A percentile compares a stretch with the other conserved stretches of the same genome.
These are phyloP conservation scores for Eleusine coracana DNA, from an alignment of 176 grass and related monocot genomes.

Conservation along the genomic window DNA sequence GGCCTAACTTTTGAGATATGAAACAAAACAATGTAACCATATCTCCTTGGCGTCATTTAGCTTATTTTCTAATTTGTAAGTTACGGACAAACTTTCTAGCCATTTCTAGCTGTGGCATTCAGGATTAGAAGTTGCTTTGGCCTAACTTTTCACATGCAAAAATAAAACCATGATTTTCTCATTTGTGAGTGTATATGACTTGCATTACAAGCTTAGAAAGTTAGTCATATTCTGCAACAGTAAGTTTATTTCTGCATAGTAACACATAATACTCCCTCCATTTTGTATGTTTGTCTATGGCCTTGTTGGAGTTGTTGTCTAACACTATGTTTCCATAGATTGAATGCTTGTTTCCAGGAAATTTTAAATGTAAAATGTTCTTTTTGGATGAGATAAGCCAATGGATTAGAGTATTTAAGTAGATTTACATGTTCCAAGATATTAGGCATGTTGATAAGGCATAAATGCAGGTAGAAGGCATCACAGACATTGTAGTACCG, in stretches of 20 bases:
- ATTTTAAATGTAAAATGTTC: no score
- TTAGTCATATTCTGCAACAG: neutral
- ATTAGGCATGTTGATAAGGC: neutral
- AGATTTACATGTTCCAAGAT: no score
- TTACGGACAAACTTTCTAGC: neutral
- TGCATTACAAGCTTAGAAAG: neutral
- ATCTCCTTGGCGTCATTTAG: neutral
- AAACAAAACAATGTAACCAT: neutral
- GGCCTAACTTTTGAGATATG: neutral
- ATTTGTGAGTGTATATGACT: neutral
- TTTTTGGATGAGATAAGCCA: no score
- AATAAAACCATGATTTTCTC: neutral
- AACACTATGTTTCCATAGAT: neutral
- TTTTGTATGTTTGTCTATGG: neutral
- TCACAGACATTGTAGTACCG: slow-evolving; percentile 10
- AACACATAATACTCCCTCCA: neutral
- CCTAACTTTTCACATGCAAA: neutral
- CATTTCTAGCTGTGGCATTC: neutral
- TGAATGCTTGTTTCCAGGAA: neutral
- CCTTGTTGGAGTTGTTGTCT: neutral
- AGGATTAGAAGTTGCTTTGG: neutral
- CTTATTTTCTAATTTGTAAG: neutral
- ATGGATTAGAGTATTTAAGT: no score
- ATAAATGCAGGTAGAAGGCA: slow-evolving; percentile 14
- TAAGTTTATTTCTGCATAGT: neutral